Base-by-base conservation (phyloP, 2,329 filamentous ascomycete species). In the Ophiostoma angusticollis region DNA sequence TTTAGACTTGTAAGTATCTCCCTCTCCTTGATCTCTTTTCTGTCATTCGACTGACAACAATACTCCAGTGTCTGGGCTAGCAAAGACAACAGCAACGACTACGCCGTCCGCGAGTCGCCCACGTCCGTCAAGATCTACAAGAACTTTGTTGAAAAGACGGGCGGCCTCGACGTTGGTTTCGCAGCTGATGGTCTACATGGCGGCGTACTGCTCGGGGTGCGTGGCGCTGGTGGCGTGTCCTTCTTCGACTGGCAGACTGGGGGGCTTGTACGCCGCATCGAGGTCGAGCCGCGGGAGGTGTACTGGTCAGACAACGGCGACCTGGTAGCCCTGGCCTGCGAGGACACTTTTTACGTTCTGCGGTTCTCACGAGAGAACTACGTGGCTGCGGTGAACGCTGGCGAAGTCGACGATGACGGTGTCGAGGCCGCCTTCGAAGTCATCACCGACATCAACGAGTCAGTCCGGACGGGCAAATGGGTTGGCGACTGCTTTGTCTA, bases 401-500 rank as follows among this genome's bases (percentile, higher is more conserved):
- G 84, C 4, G 72, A 86, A 50, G 78, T 85, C 7, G 89, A 96
- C 49, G 75, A 80, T 38, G 89, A 95, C 58, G 91, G 91, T 41
- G 89, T 95, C 6, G 91, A 98, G 65, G 74, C 87, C 18, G 91
- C 91, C 6, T 95, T 98, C 50, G 91, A 96, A 55, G 83, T 96
- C 21, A 84, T 96, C 39, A 94, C 87, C 18, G 91, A 96, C 57
- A 86, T 95, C 54, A 89, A 81, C 55, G 91, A 96, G 63, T 84
- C 73, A 47, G 86, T 96, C 37, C 82, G 84, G 48, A 95, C 89
- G 16, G 91, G 89, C 50, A 84, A 93, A 64, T 98, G 91, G 91
- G 84, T 98, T 41, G 91, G 91, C 46, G 91, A 98, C 64, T 94
- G 89, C 66, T 94, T 98, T 70, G 87, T 96, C 58, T 98, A 96